phyloP scores from a whole-genome alignment of 495 filamentous ascomycete species.

The Penicillium paradoxum region DNA sequence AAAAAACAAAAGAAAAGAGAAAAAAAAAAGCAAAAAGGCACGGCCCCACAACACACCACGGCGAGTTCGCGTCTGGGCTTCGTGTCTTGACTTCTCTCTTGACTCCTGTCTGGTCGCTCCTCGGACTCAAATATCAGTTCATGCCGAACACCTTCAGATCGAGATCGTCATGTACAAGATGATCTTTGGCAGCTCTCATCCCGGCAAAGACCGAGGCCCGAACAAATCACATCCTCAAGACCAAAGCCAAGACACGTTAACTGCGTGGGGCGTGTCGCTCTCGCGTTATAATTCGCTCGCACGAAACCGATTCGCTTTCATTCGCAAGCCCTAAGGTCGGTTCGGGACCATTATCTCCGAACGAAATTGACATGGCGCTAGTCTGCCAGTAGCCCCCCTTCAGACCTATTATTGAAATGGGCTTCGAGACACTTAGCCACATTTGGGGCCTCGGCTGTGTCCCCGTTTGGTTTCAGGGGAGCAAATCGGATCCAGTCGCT shows the following conservation, averaged over 20 bases:
- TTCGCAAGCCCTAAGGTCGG: constrained; percentile 17
- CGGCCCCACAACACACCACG: too few relatives aligned
- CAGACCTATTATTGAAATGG: not conserved
- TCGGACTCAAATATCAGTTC: too few relatives aligned
- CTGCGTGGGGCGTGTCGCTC: constrained; percentile 8
- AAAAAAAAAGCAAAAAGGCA: too few relatives aligned
- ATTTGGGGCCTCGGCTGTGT: not conserved
- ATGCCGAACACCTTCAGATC: too few relatives aligned
- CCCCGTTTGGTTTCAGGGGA: constrained; percentile 17
- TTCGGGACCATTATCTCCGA: constrained; percentile 13
- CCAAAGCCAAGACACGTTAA: constrained; percentile 12
- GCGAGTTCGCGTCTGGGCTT: too few relatives aligned
- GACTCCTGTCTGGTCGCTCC: too few relatives aligned
- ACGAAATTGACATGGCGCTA: constrained; percentile 8
- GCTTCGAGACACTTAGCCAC: not conserved
- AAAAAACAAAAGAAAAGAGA: too few relatives aligned
- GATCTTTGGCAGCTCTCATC: too few relatives aligned
- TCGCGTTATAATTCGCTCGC: constrained; percentile 5
- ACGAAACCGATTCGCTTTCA: constrained; percentile 7
- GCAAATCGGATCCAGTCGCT: constrained; percentile 12
- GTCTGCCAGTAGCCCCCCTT: not conserved
- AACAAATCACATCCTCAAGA: constrained; percentile 15
- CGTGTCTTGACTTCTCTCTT: too few relatives aligned
- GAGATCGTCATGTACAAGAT: too few relatives aligned
- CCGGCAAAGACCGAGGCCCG: too few relatives aligned